A percentile compares a stretch with the other conserved stretches of the same genome.
phyloP scores from a whole-genome alignment of 139 green algal species.

The Chlorokybus atmophyticus region DNA sequence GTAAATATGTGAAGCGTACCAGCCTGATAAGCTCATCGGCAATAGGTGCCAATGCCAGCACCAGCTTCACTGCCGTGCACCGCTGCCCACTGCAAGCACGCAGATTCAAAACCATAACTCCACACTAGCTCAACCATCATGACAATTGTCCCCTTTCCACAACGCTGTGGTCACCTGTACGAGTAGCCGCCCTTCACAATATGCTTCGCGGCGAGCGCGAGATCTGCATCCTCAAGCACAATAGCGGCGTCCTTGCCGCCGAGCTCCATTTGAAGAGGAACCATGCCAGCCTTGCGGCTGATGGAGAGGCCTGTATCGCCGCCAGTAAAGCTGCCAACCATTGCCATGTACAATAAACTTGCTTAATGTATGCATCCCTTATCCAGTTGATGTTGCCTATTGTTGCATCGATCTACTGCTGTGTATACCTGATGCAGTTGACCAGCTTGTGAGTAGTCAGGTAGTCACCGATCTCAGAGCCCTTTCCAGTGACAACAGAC shows the following conservation, averaged over 20 bases:
- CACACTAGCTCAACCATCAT: not conserved
- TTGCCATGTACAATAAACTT: no score
- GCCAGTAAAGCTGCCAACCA: conserved; percentile 33
- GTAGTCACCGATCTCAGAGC: conserved; percentile 91
- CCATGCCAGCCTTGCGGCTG: conserved; percentile 76
- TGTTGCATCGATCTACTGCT: conserved; percentile 34
- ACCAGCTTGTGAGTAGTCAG: conserved; percentile 67
- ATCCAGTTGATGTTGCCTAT: not conserved
- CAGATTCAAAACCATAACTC: no score
- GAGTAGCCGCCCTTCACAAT: conserved; percentile 88
- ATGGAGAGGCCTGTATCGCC: conserved; percentile 49
- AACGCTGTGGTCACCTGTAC: no score
- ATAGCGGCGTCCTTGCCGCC: conserved; percentile 93
- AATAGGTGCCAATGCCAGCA: conserved; percentile 54
- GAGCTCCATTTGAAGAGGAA: conserved; percentile 94
- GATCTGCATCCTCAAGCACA: conserved; percentile 70
- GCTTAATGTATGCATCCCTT: no score
- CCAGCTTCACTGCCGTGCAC: conserved; percentile 84
- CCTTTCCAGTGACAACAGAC: conserved; percentile 63
- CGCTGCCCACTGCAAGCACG: conserved; percentile 51
- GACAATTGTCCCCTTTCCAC: not conserved
- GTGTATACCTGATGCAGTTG: conserved; percentile 61
- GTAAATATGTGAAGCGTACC: conserved; percentile 22
- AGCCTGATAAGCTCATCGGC: conserved; percentile 57
- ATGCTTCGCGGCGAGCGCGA: conserved; percentile 65